Conservation (phyloP, 495 filamentous ascomycete genomes). For the Diplogelasinospora grovesii region DNA sequence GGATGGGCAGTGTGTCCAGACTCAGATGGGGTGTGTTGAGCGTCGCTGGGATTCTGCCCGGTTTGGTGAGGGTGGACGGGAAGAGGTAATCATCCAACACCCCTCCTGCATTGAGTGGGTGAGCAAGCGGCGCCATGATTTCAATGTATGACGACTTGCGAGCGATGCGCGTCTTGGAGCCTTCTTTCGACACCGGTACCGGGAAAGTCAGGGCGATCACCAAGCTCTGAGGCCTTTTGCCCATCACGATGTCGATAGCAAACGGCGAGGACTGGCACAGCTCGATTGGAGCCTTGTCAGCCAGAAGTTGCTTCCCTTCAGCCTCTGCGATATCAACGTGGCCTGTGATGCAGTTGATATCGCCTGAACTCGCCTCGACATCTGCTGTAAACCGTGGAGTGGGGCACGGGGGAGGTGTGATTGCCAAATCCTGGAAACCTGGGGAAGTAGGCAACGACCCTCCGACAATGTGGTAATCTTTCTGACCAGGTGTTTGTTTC, state of each 20-base stretch:
- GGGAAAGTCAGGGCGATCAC: slow-evolving; percentile 31
- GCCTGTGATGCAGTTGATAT: slow-evolving; percentile 18
- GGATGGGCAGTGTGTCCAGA: slow-evolving; percentile 35
- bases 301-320: slow-evolving; percentile 21
- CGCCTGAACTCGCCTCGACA: background rate
- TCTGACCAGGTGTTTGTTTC: slow-evolving; percentile 18
- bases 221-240: slow-evolving; percentile 11
- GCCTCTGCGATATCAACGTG: slow-evolving; percentile 22
- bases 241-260: slow-evolving; percentile 27
- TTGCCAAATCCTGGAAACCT: background rate
- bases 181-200: slow-evolving; percentile 29
- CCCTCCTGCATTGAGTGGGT: slow-evolving; percentile 10
- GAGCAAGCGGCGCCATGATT: slow-evolving; percentile 28
- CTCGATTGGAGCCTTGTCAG: slow-evolving; percentile 22
- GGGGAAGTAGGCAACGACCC: background rate
- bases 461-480: slow-evolving; percentile 12
- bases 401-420: background rate
- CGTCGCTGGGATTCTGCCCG: slow-evolving; percentile 16
- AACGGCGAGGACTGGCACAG: slow-evolving; percentile 26
- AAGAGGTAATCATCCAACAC: slow-evolving; percentile 22
- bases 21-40: slow-evolving; percentile 37
- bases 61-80: slow-evolving; percentile 20
- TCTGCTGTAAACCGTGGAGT: slow-evolving; percentile 5
- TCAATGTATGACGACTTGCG: slow-evolving; percentile 43
- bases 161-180: slow-evolving; percentile 34